Evolutionary conservation across 2,329 filamentous ascomycete species (phyloP).

Genomic region (Xylaria sp.): DNA sequence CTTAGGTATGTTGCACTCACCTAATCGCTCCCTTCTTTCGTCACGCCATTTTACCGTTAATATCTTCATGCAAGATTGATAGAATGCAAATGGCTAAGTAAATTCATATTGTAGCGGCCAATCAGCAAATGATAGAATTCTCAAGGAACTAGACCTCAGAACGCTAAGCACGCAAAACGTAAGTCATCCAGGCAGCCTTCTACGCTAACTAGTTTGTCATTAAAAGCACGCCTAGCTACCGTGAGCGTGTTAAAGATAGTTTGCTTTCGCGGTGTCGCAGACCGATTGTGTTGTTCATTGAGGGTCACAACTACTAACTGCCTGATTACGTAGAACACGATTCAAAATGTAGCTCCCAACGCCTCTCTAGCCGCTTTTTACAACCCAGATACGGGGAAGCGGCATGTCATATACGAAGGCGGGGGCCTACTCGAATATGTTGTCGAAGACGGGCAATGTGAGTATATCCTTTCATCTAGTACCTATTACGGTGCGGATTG

Average conservation of each 20-base stretch:
- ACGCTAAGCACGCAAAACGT: neutral
- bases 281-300: no score
- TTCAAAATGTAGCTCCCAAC: conserved; percentile 1
- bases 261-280: no score
- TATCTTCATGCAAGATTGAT: no score
- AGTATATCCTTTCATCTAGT: neutral
- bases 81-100: no score
- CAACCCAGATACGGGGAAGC: neutral
- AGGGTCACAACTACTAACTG: neutral
- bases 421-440: neutral
- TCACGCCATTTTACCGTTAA: no score
- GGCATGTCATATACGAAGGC: conserved; percentile 6
- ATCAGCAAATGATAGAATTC: neutral
- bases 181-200: neutral
- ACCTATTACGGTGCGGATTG: neutral
- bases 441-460: neutral
- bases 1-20: neutral
- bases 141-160: neutral
- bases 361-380: conserved; percentile 7
- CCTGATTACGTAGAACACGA: neutral
- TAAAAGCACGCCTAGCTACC: no score
- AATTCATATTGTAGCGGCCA: neutral
- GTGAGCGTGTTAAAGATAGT: no score
- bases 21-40: no score
- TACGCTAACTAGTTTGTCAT: no score